Conservation (phyloP, 2,329 filamentous ascomycete genomes). For the Mycocentrospora acerina region DNA sequence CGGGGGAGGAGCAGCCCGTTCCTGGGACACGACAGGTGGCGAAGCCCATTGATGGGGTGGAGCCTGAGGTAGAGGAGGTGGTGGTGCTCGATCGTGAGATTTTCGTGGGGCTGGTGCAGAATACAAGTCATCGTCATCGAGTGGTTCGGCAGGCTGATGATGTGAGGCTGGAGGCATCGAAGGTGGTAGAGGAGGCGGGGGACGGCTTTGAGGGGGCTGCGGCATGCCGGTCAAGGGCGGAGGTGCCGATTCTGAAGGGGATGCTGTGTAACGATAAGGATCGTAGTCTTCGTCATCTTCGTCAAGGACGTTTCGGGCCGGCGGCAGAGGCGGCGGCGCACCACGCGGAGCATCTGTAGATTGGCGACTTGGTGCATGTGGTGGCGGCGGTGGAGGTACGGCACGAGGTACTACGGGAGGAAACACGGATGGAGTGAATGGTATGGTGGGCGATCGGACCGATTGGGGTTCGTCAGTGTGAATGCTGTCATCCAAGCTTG, state of each 20-base stretch:
- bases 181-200: constrained; percentile 35
- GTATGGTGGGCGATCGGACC: constrained; percentile 42
- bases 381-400: constrained; percentile 59
- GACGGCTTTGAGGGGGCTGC: constrained; percentile 33
- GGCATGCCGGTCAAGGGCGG: constrained; percentile 30
- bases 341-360: constrained; percentile 70
- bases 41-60: constrained; percentile 24
- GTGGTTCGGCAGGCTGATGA: constrained; percentile 27
- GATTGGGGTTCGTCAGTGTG: constrained; percentile 56
- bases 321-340: constrained; percentile 68
- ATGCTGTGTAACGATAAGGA: constrained; percentile 57
- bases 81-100: constrained; percentile 42
- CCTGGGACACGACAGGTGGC: constrained; percentile 29
- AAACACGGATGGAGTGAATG: constrained; percentile 36
- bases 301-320: constrained; percentile 49
- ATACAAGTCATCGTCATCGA: constrained; percentile 43
- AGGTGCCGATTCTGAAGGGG: constrained; percentile 42
- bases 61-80: constrained; percentile 33
- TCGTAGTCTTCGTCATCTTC: constrained; percentile 67
- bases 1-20: constrained; percentile 17
- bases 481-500: constrained; percentile 69
- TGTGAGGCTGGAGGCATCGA: constrained; percentile 33
- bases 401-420: constrained; percentile 43
- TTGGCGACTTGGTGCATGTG: constrained; percentile 57
- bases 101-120: constrained; percentile 37